Evolutionary conservation across 805 yeast species (phyloP), one percentile per base, ranked within the genome.

Genomic region (Candida patagonica): DNA sequence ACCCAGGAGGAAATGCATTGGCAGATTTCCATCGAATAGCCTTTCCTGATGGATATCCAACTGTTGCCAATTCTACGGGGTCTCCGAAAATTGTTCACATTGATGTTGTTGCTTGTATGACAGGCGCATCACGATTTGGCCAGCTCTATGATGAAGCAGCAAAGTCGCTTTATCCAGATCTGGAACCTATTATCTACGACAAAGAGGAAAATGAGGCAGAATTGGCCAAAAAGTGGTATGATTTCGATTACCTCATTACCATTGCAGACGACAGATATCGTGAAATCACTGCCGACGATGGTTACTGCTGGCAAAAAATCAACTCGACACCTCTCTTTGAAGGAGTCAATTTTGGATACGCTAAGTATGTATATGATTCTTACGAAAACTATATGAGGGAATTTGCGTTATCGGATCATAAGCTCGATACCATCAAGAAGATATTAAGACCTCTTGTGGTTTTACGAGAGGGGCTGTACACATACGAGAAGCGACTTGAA

Each of bases 1-100:
- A 89, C 55, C 95, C 96, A 2, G 96, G 96, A 9, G 96, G 96
- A 0, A 67, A 61, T 1, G 95, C 95, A 0, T 60, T 87, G 25
- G 44, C 54, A 12, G 52, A 53, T 17, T 67, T 82, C 42, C 81
- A 85, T 51, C 50, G 64, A 7, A 55, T 63, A 30, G 38, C 44
- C 45, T 26, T 25, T 38, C 25, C 40, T 35, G 32, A 37, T 22
- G 40, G 44, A 10, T 36, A 39, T 17, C 31, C 29, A 17, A 6
- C 26, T 30, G 15, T 15, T n/a, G 20, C 13, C 23, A 30, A 35
- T 23, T 10, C 22, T 12, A 24, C 42, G 3, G n/a, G n/a, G n/a
- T 15, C 20, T 20, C 37, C 37, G 6, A n/a, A 65, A 13, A 58
- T 67, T 0, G 75, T 88, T 7, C 95, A 88, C 57, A 61, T 85